A percentile compares a stretch with the other conserved stretches of the same genome.
These are phyloP conservation scores for Penicillium waksmanii DNA, from an alignment of 495 filamentous ascomycete species.

Conservation along the genomic window DNA sequence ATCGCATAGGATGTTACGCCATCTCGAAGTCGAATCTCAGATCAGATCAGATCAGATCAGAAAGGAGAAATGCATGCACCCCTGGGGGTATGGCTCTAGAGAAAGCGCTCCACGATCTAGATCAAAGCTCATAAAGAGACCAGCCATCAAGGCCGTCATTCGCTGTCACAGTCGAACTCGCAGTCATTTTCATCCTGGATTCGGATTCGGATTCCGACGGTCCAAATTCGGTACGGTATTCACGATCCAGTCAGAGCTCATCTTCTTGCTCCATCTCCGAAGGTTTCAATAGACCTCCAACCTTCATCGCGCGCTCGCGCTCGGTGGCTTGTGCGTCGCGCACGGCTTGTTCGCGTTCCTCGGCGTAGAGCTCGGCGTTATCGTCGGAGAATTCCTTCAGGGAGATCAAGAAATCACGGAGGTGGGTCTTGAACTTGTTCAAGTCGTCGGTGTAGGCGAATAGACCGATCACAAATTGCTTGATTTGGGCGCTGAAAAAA, in stretches of 20 bases:
- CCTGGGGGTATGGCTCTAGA: background rate
- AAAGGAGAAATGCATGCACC: no score
- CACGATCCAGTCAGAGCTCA: conserved; percentile 82
- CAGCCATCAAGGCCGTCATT: conserved; percentile 45
- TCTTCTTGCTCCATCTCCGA: conserved; percentile 90
- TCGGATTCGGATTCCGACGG: conserved; percentile 18
- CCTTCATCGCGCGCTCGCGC: conserved; percentile 84
- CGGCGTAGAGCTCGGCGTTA: conserved; percentile 85
- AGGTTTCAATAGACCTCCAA: conserved; percentile 89
- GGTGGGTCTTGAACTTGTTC: conserved; percentile 86
- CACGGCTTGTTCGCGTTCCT: conserved; percentile 86
- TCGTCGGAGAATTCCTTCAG: conserved; percentile 92
- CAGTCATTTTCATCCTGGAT: conserved; percentile 8
- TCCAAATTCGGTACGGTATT: conserved; percentile 62
- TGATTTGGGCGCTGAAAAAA: conserved; percentile 73
- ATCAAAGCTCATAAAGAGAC: conserved; percentile 44
- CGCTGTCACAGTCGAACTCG: conserved; percentile 6
- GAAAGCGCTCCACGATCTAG: background rate
- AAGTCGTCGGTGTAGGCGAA: conserved; percentile 82
- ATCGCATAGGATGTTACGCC: background rate
- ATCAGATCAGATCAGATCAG: no score
- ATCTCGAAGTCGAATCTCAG: no score
- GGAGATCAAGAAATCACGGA: conserved; percentile 96
- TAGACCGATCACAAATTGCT: conserved; percentile 81
- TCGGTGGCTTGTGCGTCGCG: conserved; percentile 79